Conservation (phyloP, 371 early-diverging fungal genomes). For the Mortierella sp. region DNA sequence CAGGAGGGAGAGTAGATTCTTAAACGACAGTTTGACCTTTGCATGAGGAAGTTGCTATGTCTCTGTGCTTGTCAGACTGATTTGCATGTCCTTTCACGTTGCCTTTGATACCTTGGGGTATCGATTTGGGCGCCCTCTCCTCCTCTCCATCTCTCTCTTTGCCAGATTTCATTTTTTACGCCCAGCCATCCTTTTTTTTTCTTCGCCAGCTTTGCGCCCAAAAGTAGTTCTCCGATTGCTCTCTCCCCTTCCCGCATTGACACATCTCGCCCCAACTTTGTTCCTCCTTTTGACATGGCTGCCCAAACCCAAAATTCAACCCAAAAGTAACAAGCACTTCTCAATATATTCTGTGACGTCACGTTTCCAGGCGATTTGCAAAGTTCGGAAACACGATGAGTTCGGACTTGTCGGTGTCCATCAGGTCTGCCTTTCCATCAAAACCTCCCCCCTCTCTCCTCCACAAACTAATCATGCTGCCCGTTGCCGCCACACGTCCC, state of each 20-base stretch:
- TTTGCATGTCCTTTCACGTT: too few species aligned
- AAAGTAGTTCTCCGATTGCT: conserved; percentile 1
- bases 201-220: neutral
- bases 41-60: too few species aligned
- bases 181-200: neutral
- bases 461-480: neutral
- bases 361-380: neutral
- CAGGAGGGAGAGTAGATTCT: too few species aligned
- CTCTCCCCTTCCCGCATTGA: neutral
- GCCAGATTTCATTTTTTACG: neutral
- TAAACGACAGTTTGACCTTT: too few species aligned
- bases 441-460: neutral
- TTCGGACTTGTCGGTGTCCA: conserved; percentile 4
- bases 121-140: too few species aligned
- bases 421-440: neutral
- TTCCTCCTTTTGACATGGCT: neutral
- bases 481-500: conserved; percentile 10
- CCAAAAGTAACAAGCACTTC: neutral
- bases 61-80: too few species aligned
- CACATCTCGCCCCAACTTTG: neutral
- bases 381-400: conserved; percentile 5
- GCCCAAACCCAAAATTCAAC: neutral
- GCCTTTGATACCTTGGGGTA: too few species aligned
- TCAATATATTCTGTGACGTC: neutral
- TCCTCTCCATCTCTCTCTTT: neutral